Base-by-base conservation (phyloP, 208 protist species). In the Leishmania turanica region DNA sequence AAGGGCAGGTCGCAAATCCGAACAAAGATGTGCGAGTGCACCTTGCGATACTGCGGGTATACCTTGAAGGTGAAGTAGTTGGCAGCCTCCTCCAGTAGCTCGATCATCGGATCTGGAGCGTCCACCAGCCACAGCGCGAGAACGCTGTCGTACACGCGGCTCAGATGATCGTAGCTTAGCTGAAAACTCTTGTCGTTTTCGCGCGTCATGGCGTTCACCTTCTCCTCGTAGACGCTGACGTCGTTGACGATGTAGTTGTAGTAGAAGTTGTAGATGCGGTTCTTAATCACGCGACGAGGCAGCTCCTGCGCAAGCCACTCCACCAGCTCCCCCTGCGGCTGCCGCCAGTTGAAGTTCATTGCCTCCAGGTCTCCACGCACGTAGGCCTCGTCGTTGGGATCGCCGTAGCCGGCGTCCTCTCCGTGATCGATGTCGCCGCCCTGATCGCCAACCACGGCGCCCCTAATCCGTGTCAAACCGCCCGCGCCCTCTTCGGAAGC, bases 41-140 rank as follows among this genome's bases (percentile, higher is more conserved):
- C 98, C 68, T 94, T 91, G 31, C 87, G 75, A 88, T 99, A 99
- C 53, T 99, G 89, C 19, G 97, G 97, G 87, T 97, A 99, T 21
- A 89, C 82, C 60, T 91, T 87, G 82, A 98, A 96, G 70, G 93
- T 92, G 49, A 99, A 97, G 80, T 95, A 91, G 84, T 96, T 97
- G 49, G 98, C 98, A 2, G 95, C 97, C 84, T 99, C 98, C 78
- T 99, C 97, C 42, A 99, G 96, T 4, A 99, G 97, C 76, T 99
- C 91, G 54, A 99, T 91, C 96, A 99, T 99, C 70, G 97, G 91
- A 42, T 95, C 90, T 7, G 99, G 99, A 19, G 92, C 92, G 83
- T 99, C 99, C 1, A 98, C 98, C 0, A 99, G 86, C 96, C 97
- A 99, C 56, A 99, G 88, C 42, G 95, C 98, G 40, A 99, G 87